Evolutionary conservation across 1,284 basidiomycete species (phyloP), one percentile per base, ranked within the genome.

Genomic region (Ceratobasidium sp.): DNA sequence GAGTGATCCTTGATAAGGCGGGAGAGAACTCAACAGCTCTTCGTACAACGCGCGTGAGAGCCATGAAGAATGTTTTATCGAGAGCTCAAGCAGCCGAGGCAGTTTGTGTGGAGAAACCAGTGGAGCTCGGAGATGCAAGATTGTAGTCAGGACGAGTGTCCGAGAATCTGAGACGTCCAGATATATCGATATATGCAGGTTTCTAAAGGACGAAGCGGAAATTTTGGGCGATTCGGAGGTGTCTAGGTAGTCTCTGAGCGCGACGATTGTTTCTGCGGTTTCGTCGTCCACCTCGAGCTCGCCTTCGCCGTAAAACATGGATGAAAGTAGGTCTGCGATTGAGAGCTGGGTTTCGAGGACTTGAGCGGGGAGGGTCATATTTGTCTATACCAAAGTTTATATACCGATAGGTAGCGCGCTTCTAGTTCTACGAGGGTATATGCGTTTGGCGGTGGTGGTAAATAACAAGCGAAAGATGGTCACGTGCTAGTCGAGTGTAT

Each of bases 11-110:
- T 17, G 46, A 44, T 66, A 68, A 5, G 70, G 50, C 3, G 68
- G 59, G 2, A 78, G 69, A 26, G 33, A 65, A 12, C 61, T 28
- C 40, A 74, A n/a, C 3, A 78, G 62, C 20, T 69, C 69, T 13
- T 78, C 70, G 50, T 75, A 59, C 57, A n/a, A 1, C 6, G 77
- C 13, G 3, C 77, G 70, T 6, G 77, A 78, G 26, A 78, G 71
- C 77, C 77, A 78, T 13, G 52, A 46, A 9, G 77, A 71, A 23
- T 78, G 69, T 56, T 75, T 75, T 33, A 75, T 66, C 17, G 73
- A 75, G 28, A 75, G n/a, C 26, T 75, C 73, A 20, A 75, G 33
- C 33, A 75, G 50, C 28, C 62, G 59, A 5, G 61, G 40, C 15
- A 50, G 48, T 50, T 50, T 50, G 15, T 20, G 48, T 46, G 26